Conservation (phyloP, 495 filamentous ascomycete genomes). For the Penicillium bovifimosum region DNA sequence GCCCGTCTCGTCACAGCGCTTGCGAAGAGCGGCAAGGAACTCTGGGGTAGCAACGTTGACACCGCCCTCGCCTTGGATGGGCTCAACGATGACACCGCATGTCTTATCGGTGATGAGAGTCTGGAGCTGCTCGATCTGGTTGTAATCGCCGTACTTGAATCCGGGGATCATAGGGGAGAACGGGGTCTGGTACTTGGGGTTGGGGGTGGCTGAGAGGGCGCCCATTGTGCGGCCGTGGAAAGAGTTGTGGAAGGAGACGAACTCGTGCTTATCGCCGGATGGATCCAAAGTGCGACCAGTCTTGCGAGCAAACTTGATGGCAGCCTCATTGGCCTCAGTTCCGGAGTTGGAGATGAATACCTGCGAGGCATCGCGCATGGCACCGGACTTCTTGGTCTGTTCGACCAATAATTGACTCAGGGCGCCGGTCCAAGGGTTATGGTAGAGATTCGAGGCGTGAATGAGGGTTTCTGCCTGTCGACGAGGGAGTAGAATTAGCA, state of each 20-base stretch:
- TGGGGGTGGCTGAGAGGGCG: constrained; percentile 85
- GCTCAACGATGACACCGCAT: constrained; percentile 93
- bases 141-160: constrained; percentile 80
- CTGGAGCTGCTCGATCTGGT: constrained; percentile 66
- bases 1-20: constrained; percentile 77
- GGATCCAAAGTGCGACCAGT: constrained; percentile 69
- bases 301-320: constrained; percentile 94
- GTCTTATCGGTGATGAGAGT: constrained; percentile 75
- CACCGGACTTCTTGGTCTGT: constrained; percentile 65
- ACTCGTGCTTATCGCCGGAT: constrained; percentile 68
- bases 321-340: constrained; percentile 93
- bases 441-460: constrained; percentile 91
- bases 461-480: constrained; percentile 66
- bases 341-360: constrained; percentile 95
- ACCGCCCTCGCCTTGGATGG: constrained; percentile 95
- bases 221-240: constrained; percentile 99
- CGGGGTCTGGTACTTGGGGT: constrained; percentile 94
- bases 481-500: constrained; percentile 11
- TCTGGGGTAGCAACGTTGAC: constrained; percentile 76
- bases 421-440: constrained; percentile 87
- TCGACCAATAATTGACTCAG: constrained; percentile 82
- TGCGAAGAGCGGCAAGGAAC: constrained; percentile 72
- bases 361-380: constrained; percentile 72
- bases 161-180: constrained; percentile 95
- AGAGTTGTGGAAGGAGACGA: constrained; percentile 82